These are phyloP conservation scores for Pseudogymnoascus sp. DNA, from an alignment of 2,329 filamentous ascomycete species.

Conservation along the genomic window DNA sequence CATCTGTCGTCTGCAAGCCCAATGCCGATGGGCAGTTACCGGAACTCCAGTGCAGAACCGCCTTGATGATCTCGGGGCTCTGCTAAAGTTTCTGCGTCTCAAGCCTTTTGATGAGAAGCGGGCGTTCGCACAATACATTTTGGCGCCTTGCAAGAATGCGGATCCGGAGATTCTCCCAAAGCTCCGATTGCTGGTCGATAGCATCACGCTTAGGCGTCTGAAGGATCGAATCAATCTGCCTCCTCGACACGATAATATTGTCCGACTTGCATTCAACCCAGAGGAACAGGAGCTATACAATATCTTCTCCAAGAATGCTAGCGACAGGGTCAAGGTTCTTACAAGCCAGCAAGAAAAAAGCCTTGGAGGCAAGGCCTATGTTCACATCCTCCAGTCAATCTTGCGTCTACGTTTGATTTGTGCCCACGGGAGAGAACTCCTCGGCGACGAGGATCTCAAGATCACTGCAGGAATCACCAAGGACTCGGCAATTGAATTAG, in stretches of 20 bases:
- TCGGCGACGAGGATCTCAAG: conserved; percentile 75
- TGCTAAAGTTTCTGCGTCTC: conserved; percentile 78
- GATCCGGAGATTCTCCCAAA: conserved; percentile 78
- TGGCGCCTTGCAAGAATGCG: conserved; percentile 77
- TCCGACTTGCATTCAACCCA: conserved; percentile 66
- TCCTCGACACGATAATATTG: conserved; percentile 61
- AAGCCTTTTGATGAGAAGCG: conserved; percentile 74
- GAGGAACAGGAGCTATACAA: conserved; percentile 75
- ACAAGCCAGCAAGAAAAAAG: conserved; percentile 55
- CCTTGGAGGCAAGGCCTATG: conserved; percentile 80
- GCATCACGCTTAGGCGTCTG: conserved; percentile 82
- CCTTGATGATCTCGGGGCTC: conserved; percentile 77
- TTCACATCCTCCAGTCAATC: conserved; percentile 87
- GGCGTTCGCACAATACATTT: conserved; percentile 72
- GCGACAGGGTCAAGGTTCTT: conserved; percentile 71
- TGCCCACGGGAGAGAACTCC: conserved; percentile 85
- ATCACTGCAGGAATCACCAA: conserved; percentile 73
- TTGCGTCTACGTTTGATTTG: conserved; percentile 82
- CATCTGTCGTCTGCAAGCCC: conserved; percentile 69
- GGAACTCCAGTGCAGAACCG: conserved; percentile 94
- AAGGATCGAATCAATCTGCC: conserved; percentile 89
- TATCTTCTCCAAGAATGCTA: conserved; percentile 73
- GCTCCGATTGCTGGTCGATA: conserved; percentile 81
- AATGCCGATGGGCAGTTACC: conserved; percentile 92
- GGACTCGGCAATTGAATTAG: conserved; percentile 80